Evolutionary conservation across 352 stramenopile genomes (phyloP), one percentile per base, ranked within the genome.

Genomic region (Pythium biforme): DNA sequence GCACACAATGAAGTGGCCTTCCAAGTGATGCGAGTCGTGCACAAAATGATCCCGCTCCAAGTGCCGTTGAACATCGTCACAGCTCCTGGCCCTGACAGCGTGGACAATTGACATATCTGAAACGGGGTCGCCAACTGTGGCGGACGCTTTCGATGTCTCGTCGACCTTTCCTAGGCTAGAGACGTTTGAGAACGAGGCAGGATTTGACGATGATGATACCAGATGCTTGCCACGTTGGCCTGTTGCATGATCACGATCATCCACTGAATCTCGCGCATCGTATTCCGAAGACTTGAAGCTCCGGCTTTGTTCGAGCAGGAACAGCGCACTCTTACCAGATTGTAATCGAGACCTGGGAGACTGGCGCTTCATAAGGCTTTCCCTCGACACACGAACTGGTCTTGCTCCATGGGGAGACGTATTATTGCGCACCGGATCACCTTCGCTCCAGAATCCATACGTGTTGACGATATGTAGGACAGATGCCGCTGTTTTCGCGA

Each of bases 381-480:
- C 62, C 1, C 55, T 61, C 4, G 62, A 69, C 12, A 69, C 62
- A 19, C 62, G 62, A 31, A 69, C 55, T 22, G 46, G 62, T 25
- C 27, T 46, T 14, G 55, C 48, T 26, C 39, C 29, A 23, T 34
- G 33, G 5, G 54, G 48, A 3, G 47, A 49, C 0, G 45, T 53
- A 2, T 15, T 29, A 52, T 25, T 51, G 27, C 39, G 52, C 4
- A 19, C 29, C n/a, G 15, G 4, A 10, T 58, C 26, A 10, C 7
- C 33, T 40, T 70, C 60, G 14, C 66, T 69, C 79, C 79, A 88
- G 20, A 72, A 77, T 4, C 71, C 75, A 43, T 88, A 88, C 4
- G 76, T 74, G 22, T 62, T 81, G 19, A 82, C 73, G n/a, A 89
- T 86, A n/a, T 76, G 66, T 17, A 84, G 73, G 25, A 87, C 78